A percentile compares a stretch with the other conserved stretches of the same genome.
Conservation (phyloP, 148 eudicot species). For the Arctostaphylos glauca region DNA sequence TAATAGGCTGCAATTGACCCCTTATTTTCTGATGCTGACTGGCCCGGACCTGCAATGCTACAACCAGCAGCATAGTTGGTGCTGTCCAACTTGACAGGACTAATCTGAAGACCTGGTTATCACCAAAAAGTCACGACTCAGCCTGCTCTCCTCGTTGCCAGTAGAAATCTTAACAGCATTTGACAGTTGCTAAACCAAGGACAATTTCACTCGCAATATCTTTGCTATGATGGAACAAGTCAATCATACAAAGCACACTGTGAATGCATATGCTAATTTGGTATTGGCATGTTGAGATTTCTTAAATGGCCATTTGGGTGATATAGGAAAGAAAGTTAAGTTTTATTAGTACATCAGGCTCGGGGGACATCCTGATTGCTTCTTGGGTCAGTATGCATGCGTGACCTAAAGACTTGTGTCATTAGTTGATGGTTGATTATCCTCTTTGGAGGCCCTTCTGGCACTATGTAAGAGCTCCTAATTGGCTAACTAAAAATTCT, state of each 20-base stretch:
- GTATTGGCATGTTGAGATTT: not conserved
- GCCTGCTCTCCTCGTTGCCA: not conserved
- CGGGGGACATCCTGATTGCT: not conserved
- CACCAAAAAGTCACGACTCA: not conserved
- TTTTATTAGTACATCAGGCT: not conserved
- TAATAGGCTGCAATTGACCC: not conserved
- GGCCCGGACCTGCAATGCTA: not conserved
- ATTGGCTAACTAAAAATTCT: not conserved
- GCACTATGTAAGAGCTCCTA: not conserved
- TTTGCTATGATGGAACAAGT: not conserved
- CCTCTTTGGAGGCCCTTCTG: constrained; percentile 11
- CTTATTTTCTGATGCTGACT: not conserved
- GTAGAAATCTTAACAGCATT: not conserved
- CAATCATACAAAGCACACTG: not conserved
- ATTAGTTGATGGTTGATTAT: not conserved
- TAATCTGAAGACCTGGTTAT: not conserved
- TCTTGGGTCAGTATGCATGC: not conserved
- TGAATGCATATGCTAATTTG: not conserved
- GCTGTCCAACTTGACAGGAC: not conserved
- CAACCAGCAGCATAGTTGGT: not conserved
- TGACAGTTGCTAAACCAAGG: not conserved
- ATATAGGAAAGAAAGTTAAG: not conserved
- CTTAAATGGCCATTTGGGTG: not conserved
- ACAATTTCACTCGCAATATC: not conserved
- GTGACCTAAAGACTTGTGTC: not conserved